Evolutionary conservation across 805 yeast genomes (phyloP), one percentile per base, ranked within the genome.

Genomic region (Ogataea ramenticola): DNA sequence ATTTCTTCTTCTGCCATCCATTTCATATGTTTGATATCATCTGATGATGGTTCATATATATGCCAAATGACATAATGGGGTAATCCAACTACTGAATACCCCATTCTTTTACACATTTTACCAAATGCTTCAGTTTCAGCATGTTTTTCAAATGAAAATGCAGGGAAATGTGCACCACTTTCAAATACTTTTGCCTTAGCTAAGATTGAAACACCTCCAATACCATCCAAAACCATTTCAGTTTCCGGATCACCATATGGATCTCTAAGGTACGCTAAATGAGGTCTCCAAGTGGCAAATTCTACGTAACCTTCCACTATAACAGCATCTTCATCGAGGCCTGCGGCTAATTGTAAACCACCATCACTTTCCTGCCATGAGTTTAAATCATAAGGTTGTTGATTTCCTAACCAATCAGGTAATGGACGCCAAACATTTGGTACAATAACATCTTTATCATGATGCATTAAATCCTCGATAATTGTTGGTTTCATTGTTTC

Each of bases 81-180:
- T 54, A 91, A 72, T 0, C 98, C 98, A 48, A 82, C 74, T 21
- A 91, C 97, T 21, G 81, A 72, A 61, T 76, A 86, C 4, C 91
- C 90, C 96, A 91, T 87, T 49, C 82, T 71, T 52, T 86, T 82
- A 53, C 87, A 79, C 71, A 91, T 72, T 59, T 86, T 89, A 38
- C 96, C 99, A 64, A 93, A 91, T 0, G 96, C 98, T 65, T 93
- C 98, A 2, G 98, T 91, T 61, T 91, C 99, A 3, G 98, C 99
- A 61, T 93, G 98, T 55, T 87, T 88, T 64, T 87, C 86, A 65
- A 88, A 91, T 32, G 96, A 86, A 60, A 91, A 91, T 1, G 96
- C 98, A 10, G 99, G 98, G 74, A 90, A 91, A 66, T 88, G 95
- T 2, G 95, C 82, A 12, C 99, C 99, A 22, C 75, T 67, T 50